phyloP scores from a whole-genome alignment of 2,329 filamentous ascomycete genomes.

The Claviceps sp. region DNA sequence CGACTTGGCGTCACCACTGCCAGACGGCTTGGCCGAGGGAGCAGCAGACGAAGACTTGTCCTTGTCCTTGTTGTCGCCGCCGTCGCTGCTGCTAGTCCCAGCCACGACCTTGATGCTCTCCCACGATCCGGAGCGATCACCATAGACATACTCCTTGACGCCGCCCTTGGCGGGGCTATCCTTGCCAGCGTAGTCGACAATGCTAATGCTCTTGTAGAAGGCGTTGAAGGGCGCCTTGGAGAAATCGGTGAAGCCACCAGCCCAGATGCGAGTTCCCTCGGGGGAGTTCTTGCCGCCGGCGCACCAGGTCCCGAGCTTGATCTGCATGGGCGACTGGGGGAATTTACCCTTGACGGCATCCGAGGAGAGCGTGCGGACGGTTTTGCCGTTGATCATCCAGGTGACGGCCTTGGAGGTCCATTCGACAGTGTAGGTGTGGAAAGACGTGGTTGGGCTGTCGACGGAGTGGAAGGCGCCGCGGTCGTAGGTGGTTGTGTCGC shows the following conservation, averaged over 20 bases:
- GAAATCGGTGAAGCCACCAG: constrained; percentile 43
- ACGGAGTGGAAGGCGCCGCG: constrained; percentile 51
- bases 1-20: constrained; percentile 17
- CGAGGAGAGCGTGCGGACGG: constrained; percentile 48
- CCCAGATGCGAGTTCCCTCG: constrained; percentile 58
- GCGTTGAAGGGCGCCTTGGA: constrained; percentile 27
- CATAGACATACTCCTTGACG: constrained; percentile 28
- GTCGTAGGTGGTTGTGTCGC: constrained; percentile 54
- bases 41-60: constrained; percentile 53
- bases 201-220: constrained; percentile 30
- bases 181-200: constrained; percentile 30
- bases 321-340: constrained; percentile 61
- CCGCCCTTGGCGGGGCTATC: constrained; percentile 18
- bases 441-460: constrained; percentile 30
- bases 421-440: constrained; percentile 54
- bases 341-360: constrained; percentile 43
- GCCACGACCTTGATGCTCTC: constrained; percentile 48
- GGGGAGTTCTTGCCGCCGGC: constrained; percentile 43
- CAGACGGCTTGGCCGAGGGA: constrained; percentile 10
- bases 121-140: constrained; percentile 27
- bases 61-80: background rate
- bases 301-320: constrained; percentile 58
- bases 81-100: constrained; percentile 38
- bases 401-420: constrained; percentile 51
- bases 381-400: constrained; percentile 50